phyloP scores from a whole-genome alignment of 768 basidiomycete species.

The Phylloporus sp. region DNA sequence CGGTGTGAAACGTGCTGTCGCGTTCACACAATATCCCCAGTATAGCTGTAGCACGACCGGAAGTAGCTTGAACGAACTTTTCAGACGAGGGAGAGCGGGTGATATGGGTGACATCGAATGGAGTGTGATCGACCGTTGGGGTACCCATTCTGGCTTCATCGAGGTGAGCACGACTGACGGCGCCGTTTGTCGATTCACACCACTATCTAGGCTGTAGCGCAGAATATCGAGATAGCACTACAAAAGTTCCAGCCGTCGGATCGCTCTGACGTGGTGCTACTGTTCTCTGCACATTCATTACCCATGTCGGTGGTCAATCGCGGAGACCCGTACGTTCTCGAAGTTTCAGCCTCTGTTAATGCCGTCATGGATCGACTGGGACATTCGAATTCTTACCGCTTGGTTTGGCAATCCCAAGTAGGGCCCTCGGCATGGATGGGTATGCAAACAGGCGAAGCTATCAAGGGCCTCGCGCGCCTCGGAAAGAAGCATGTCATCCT shows the following conservation, averaged over 20 bases:
- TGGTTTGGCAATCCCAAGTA: constrained; percentile 98
- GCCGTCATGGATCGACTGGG: constrained; percentile 88
- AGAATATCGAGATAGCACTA: constrained; percentile 80
- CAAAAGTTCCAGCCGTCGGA: constrained; percentile 67
- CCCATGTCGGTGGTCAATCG: constrained; percentile 99
- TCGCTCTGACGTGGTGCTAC: constrained; percentile 71
- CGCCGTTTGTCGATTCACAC: background rate
- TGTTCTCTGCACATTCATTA: constrained; percentile 96
- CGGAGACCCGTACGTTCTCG: constrained; percentile 93
- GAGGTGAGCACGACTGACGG: constrained; percentile 55
- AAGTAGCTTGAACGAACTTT: constrained; percentile 93
- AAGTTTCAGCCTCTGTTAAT: constrained; percentile 90
- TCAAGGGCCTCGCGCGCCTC: constrained; percentile 79
- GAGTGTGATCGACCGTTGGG: constrained; percentile 99
- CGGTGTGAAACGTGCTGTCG: constrained; percentile 87
- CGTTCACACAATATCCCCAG: constrained; percentile 98
- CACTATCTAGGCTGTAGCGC: constrained; percentile 71
- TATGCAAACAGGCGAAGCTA: constrained; percentile 86
- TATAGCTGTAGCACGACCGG: constrained; percentile 98
- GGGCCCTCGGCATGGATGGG: constrained; percentile 99
- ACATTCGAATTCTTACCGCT: constrained; percentile 79
- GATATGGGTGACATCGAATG: constrained; percentile 73
- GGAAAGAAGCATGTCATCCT: constrained; percentile 75
- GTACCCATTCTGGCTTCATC: constrained; percentile 88
- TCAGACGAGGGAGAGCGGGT: constrained; percentile 55